Base-by-base conservation (phyloP, 495 filamentous ascomycete species). In the Amniculicola lignicola region DNA sequence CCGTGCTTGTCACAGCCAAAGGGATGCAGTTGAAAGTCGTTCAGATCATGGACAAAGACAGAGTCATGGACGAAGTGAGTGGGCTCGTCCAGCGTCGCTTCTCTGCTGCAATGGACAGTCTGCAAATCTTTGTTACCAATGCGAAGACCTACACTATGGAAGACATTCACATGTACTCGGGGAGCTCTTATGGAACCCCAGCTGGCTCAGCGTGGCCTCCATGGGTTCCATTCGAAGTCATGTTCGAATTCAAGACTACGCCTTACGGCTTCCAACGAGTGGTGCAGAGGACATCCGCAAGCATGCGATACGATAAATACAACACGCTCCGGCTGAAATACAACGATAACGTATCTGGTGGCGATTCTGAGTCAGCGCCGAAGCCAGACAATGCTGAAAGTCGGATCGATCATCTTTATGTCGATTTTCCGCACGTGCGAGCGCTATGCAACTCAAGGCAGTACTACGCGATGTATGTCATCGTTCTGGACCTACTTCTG, bases 401-500 rank as follows among this genome's bases (percentile, higher is more conserved):
- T 51, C 81, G 89, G 33, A 90, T 96, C 74, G 94, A 98, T 64
- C 89, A 93, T 67, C 82, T 98, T 40, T 96, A 89, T 83, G 87
- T 98, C 21, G 89, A 96, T 51, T 98, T 98, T 69, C 93, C 94
- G 18, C 84, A 90, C 54, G 83, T 95, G 51, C 81, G 89, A 40
- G 93, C 91, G 21, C 83, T 95, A 28, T 98, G 93, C 72, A 92
- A 97, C 67, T 98, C 93, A 6, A 80, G 85, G 40, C 90, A 97
- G 69, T 98, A 98, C 70, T 97, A 91, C 67, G 89, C 92, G 0
- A 85, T 97, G 75, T 98, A 96, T 63, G 88, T 96, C 71, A 98
- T 98, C 58, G 90, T 95, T 10, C 76, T 96, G 59, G 93, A 98
- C 70, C 78, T 98, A 25, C 76, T 98, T 46, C 82, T 98, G 59